Evolutionary conservation across 441 rosid species (phyloP).

Genomic region (Pelargonium citronellum): DNA sequence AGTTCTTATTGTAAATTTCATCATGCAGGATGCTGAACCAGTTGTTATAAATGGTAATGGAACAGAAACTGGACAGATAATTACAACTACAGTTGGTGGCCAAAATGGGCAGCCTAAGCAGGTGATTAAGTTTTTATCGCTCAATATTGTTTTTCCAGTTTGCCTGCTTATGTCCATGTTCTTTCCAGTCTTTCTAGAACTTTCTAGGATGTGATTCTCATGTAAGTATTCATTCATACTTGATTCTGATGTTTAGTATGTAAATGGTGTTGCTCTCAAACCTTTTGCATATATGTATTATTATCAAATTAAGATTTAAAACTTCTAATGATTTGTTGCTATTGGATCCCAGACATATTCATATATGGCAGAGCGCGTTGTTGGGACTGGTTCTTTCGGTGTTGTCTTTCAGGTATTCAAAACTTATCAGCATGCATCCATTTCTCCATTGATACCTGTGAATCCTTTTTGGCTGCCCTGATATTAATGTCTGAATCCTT

Average conservation of each 20-base stretch:
- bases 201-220: background rate
- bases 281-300: background rate
- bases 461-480: background rate
- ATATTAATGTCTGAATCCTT: background rate
- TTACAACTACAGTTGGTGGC: conserved; percentile 74
- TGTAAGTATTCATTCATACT: background rate
- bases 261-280: background rate
- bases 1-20: conserved; percentile 7
- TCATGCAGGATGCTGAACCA: conserved; percentile 80
- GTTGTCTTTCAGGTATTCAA: conserved; percentile 69
- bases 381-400: conserved; percentile 96
- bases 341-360: background rate
- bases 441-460: background rate
- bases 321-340: background rate
- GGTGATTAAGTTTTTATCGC: conserved; percentile 30
- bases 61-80: conserved; percentile 85
- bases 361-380: conserved; percentile 88
- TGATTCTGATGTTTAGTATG: background rate
- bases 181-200: background rate
- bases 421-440: background rate
- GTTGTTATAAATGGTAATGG: conserved; percentile 84
- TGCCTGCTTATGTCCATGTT: background rate
- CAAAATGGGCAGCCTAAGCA: conserved; percentile 87
- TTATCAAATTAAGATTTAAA: background rate
- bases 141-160: background rate